These are phyloP conservation scores for Zygoascus ofunaensis DNA, from an alignment of 805 yeast species.

Conservation along the genomic window DNA sequence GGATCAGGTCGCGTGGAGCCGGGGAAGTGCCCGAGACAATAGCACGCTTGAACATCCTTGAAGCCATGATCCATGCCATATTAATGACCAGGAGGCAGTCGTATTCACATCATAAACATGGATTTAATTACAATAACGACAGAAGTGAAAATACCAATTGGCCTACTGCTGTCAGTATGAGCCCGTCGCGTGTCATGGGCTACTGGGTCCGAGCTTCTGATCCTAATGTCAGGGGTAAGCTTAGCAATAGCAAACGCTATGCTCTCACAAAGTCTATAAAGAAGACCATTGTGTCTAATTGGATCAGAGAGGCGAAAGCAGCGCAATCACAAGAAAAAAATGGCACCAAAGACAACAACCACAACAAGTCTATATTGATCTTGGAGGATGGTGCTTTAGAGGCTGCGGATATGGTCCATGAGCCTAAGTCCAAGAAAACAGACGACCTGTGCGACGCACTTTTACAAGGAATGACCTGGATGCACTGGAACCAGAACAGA, in stretches of 20 bases:
- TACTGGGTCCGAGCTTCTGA: conserved; percentile 7
- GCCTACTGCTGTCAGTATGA: conserved; percentile 2
- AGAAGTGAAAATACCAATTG: background rate
- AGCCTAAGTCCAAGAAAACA: conserved; percentile 32
- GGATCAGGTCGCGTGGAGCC: conserved; percentile 43
- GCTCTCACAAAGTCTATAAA: conserved; percentile 3
- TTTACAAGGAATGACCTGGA: conserved; percentile 49
- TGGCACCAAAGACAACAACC: background rate
- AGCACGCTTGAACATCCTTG: conserved; percentile 45
- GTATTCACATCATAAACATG: too few species aligned
- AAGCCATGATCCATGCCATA: conserved; percentile 37
- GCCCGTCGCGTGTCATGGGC: conserved; percentile 5
- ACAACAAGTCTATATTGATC: background rate
- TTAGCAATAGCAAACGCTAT: conserved; percentile 1
- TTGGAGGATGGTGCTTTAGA: background rate
- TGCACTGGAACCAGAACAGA: conserved; percentile 34
- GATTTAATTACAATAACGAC: too few species aligned
- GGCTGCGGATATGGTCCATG: background rate
- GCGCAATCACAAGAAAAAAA: too few species aligned
- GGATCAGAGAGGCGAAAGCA: background rate
- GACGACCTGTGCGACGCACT: conserved; percentile 62
- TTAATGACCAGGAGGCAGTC: too few species aligned
- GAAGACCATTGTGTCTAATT: background rate
- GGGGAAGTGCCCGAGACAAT: conserved; percentile 42
- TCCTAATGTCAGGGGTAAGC: background rate